Base-by-base conservation (phyloP, 768 basidiomycete species). In the Lactifluus hygrophoroides region DNA sequence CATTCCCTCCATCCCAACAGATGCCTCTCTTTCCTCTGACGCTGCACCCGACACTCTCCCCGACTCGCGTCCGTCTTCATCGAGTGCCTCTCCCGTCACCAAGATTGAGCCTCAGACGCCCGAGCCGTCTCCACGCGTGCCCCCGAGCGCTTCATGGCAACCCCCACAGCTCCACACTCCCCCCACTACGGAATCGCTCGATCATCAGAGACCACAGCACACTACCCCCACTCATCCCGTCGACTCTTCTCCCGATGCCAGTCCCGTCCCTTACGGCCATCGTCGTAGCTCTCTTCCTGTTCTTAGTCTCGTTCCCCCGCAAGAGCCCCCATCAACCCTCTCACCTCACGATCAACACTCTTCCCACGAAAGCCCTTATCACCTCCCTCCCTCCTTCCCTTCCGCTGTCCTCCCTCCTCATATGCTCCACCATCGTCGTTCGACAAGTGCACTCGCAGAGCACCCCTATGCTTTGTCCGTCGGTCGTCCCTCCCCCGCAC, bases 211-310 rank as follows among this genome's bases (percentile, higher is more conserved):
- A 4, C 34, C 44, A 46, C 51, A 48, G 5, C 58, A 48, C 17
- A 14, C 52, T 17, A 47, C 21, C 23, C 40, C 57, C 13, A 19
- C 46, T 52, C 60, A 52, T 30, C 19, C 45, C 19, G 10, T 32
- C 21, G 45, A 56, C 34, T 46, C 53, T 19, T 54, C 58, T 25
- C 54, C 58, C 16, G 58, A 47, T 8, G 23, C 59, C 0, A 28
- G 37, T 25, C 59, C 54, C 3, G 21, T 32, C 16, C 54, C 34
- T 17, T 63, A 63, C 14, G 62, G 60, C 3, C 53, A 25, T 27
- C 62, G 62, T 32, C 62, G 62, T 27, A 45, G 51, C 40, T 63
- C 62, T 7, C 62, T 63, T 23, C 62, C 62, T 11, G 54, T 56
- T 1, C 50, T 61, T 17, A 54, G 48, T 38, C 62, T 63, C 9